These are phyloP conservation scores for Noccaea bulbosa DNA, from an alignment of 345 rosid species.

Conservation along the genomic window DNA sequence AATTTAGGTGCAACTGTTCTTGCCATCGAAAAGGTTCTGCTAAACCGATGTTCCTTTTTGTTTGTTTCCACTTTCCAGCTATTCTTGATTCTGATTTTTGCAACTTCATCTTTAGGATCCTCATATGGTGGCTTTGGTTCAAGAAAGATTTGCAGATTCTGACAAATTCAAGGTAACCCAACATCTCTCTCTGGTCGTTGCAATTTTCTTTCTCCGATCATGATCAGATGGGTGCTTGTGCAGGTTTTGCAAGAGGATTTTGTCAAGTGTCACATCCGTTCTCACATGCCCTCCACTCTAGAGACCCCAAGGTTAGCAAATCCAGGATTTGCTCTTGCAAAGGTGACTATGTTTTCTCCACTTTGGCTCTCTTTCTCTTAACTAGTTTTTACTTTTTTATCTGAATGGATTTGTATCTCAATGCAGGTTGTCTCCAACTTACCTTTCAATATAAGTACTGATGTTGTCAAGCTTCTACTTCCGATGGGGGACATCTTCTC, in stretches of 20 bases:
- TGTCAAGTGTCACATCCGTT: conserved; percentile 69
- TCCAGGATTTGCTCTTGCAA: conserved; percentile 49
- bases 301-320: conserved; percentile 41
- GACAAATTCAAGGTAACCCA: conserved; percentile 61
- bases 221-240: background rate
- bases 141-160: conserved; percentile 63
- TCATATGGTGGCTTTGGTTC: conserved; percentile 77
- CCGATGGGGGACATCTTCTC: conserved; percentile 95
- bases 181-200: background rate
- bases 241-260: conserved; percentile 91
- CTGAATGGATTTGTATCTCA: background rate
- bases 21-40: conserved; percentile 76
- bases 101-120: conserved; percentile 58
- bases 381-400: background rate
- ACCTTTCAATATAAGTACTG: conserved; percentile 89
- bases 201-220: background rate
- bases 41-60: background rate
- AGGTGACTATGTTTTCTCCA: conserved; percentile 53
- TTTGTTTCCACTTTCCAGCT: background rate
- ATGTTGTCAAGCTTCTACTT: conserved; percentile 80
- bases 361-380: conserved; percentile 1
- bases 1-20: conserved; percentile 72
- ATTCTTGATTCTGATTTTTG: conserved; percentile 20
- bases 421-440: conserved; percentile 83
- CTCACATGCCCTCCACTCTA: conserved; percentile 61